phyloP scores from a whole-genome alignment of 768 basidiomycete species.

The Leccinum variicolor region DNA sequence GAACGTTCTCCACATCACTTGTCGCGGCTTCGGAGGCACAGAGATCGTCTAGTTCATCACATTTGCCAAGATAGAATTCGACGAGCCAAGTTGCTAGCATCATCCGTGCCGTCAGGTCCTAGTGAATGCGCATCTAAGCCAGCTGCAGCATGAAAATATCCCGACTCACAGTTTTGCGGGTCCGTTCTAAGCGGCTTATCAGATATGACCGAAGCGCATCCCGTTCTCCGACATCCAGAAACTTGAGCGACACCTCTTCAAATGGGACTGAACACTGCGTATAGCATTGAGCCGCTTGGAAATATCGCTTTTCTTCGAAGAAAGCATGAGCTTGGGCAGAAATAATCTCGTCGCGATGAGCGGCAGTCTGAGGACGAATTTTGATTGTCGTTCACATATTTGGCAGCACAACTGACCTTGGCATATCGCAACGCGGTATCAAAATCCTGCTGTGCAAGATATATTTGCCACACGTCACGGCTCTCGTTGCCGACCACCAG shows the following conservation, averaged over 20 bases:
- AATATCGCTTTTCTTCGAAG: constrained; percentile 78
- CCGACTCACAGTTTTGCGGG: constrained; percentile 70
- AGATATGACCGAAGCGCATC: constrained; percentile 91
- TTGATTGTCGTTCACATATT: neutral
- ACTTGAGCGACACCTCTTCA: constrained; percentile 89
- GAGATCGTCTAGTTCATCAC: constrained; percentile 92
- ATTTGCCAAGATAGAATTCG: constrained; percentile 95
- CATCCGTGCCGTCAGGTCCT: constrained; percentile 94
- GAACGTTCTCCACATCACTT: constrained; percentile 81
- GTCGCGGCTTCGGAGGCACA: constrained; percentile 82
- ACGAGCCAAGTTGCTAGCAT: constrained; percentile 98
- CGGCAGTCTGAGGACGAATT: constrained; percentile 57
- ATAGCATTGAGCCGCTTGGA: constrained; percentile 90
- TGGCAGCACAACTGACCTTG: constrained; percentile 49
- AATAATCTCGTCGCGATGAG: constrained; percentile 82
- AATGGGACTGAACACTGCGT: constrained; percentile 85
- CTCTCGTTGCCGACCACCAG: constrained; percentile 84
- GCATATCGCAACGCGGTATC: constrained; percentile 79
- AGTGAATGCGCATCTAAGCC: neutral
- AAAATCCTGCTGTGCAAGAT: constrained; percentile 72
- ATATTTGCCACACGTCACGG: constrained; percentile 92
- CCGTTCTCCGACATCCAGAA: constrained; percentile 84
- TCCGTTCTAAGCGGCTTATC: constrained; percentile 80
- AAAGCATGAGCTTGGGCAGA: constrained; percentile 78
- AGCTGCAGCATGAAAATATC: neutral